Evolutionary conservation across 768 basidiomycete species (phyloP).

Genomic region (Xanthoconium purpureum): DNA sequence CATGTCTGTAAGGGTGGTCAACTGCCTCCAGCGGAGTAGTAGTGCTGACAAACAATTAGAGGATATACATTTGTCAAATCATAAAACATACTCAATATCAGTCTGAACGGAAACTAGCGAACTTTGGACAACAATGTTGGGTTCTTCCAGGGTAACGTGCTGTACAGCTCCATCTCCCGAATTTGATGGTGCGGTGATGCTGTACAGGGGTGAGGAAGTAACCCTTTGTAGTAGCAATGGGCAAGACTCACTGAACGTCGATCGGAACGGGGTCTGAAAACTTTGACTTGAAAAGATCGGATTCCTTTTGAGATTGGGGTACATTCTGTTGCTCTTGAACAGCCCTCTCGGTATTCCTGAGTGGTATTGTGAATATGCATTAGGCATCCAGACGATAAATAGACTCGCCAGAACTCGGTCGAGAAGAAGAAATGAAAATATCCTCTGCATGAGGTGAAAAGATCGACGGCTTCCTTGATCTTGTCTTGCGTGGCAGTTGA

Average conservation of each 20-base stretch:
- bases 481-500: not conserved
- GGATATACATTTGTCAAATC: not conserved
- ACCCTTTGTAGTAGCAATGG: too few species aligned
- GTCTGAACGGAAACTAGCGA: not conserved
- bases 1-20: not conserved
- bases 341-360: not conserved
- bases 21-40: too few species aligned
- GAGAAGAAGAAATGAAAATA: not conserved
- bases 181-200: too few species aligned
- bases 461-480: not conserved
- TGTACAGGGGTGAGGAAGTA: too few species aligned
- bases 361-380: not conserved
- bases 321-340: not conserved
- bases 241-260: too few species aligned
- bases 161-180: too few species aligned
- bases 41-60: not conserved
- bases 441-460: not conserved
- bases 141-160: not conserved
- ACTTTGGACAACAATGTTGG: too few species aligned
- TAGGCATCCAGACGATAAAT: not conserved
- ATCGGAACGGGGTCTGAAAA: too few species aligned
- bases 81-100: not conserved
- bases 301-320: not conserved
- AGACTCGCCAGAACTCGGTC: not conserved
- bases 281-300: too few species aligned